These are phyloP conservation scores for Flaveria trinervia DNA, from an alignment of 129 eudicot species.

Conservation along the genomic window DNA sequence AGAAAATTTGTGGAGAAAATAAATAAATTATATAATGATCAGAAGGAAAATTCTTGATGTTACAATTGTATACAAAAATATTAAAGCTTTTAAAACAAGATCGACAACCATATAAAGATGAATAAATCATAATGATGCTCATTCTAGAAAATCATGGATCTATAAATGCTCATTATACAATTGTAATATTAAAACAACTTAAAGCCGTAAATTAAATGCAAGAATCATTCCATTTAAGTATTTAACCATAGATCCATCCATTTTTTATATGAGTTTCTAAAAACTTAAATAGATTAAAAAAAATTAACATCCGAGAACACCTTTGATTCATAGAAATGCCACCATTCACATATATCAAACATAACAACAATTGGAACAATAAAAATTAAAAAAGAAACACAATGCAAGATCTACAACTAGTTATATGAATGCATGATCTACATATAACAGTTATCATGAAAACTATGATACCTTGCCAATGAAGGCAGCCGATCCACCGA, in stretches of 20 bases:
- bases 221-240: no score
- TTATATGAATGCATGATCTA: conserved; percentile 4
- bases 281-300: not conserved
- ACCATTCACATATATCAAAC: not conserved
- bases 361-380: not conserved
- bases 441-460: not conserved
- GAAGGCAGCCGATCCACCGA: conserved; percentile 68
- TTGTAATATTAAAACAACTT: not conserved
- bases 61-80: not conserved
- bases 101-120: not conserved
- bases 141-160: conserved; percentile 1
- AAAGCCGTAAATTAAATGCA: not conserved
- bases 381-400: not conserved
- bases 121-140: not conserved
- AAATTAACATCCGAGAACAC: not conserved
- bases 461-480: conserved; percentile 54
- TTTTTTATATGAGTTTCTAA: not conserved
- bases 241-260: not conserved
- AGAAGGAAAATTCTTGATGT: not conserved
- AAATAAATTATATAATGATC: not conserved
- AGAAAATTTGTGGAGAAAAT: not conserved
- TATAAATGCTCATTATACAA: conserved; percentile 7
- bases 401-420: not conserved
- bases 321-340: not conserved
- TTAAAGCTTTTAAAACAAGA: not conserved